phyloP scores from a whole-genome alignment of 768 basidiomycete genomes.

The Lactarius psammicola region DNA sequence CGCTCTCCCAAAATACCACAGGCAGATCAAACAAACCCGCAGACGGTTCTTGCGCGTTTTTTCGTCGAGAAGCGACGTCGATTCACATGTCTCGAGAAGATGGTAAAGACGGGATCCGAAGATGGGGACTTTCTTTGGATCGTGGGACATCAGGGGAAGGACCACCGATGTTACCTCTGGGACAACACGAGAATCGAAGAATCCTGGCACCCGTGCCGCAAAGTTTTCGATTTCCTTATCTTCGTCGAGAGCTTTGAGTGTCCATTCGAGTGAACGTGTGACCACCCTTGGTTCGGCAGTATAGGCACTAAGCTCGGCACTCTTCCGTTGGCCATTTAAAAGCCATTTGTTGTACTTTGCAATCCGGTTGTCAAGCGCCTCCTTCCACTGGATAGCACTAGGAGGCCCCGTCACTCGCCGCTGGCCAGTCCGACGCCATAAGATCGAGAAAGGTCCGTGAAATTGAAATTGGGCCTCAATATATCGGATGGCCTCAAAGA shows the following conservation, averaged over 20 bases:
- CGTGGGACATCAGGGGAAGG: neutral
- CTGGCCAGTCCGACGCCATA: neutral
- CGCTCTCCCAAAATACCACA: neutral
- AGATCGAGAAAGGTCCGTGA: neutral
- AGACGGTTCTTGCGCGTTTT: neutral
- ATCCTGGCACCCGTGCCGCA: neutral
- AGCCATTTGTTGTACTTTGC: too few species aligned
- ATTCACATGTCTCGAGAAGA: neutral
- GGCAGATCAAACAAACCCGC: neutral
- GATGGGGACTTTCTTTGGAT: neutral
- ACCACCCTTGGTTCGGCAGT: neutral
- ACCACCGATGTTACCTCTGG: neutral
- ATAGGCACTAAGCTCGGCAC: neutral
- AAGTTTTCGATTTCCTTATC: neutral
- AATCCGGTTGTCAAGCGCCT: too few species aligned
- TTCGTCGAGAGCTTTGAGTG: neutral
- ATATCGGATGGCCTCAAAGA: neutral
- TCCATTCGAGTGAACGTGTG: neutral
- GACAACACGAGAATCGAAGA: neutral
- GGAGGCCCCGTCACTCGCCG: too few species aligned
- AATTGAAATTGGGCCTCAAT: neutral
- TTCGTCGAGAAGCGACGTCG: neutral
- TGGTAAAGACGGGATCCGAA: neutral
- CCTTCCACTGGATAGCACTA: too few species aligned
- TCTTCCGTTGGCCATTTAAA: too few species aligned